phyloP scores from a whole-genome alignment of 345 rosid genomes.

The Euphorbia lathyris region DNA sequence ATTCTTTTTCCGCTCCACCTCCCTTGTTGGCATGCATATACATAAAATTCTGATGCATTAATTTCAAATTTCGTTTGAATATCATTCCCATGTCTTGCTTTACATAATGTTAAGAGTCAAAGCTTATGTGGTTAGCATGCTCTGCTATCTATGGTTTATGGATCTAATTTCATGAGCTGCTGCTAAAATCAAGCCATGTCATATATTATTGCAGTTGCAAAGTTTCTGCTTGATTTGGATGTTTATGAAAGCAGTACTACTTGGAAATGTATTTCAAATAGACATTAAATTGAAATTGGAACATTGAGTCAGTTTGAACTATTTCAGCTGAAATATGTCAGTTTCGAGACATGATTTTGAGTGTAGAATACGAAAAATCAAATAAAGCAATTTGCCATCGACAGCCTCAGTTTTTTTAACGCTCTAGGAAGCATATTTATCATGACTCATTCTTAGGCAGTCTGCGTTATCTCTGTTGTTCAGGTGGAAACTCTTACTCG shows the following conservation, averaged over 20 bases:
- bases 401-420: not conserved
- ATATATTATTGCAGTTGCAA: not conserved
- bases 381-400: not conserved
- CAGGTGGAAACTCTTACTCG: conserved; percentile 88
- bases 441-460: conserved; percentile 12
- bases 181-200: too few species aligned
- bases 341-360: not conserved
- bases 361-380: not conserved
- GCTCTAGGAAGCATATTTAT: not conserved
- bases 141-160: not conserved
- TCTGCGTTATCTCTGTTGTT: conserved; percentile 24
- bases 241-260: not conserved
- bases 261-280: not conserved
- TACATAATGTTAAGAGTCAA: not conserved
- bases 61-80: not conserved
- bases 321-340: not conserved
- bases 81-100: not conserved
- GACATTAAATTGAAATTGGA: not conserved
- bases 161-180: not conserved
- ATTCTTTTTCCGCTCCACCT: not conserved
- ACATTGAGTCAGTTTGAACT: not conserved
- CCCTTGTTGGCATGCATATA: not conserved
- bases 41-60: not conserved
- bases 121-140: not conserved
- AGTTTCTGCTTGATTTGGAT: not conserved